These are phyloP conservation scores for Murraya koenigii DNA, from an alignment of 345 rosid genomes.

Conservation along the genomic window DNA sequence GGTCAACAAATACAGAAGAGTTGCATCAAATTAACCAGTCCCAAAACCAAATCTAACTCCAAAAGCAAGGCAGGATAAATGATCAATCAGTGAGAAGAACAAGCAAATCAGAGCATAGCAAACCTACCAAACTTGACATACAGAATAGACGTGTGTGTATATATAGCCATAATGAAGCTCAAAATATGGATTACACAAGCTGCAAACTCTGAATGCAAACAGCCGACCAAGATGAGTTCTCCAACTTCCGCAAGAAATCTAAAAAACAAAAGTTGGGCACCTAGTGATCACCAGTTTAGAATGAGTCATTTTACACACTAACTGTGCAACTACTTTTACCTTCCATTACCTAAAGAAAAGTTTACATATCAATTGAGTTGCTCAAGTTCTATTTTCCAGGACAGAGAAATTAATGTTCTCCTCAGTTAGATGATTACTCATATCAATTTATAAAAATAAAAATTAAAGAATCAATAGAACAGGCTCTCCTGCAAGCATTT, in stretches of 20 bases:
- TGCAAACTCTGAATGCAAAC: background rate
- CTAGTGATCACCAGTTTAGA: background rate
- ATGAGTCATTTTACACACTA: background rate
- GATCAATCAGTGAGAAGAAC: background rate
- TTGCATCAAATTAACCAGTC: background rate
- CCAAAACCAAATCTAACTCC: background rate
- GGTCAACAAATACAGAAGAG: background rate
- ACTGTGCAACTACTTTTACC: background rate
- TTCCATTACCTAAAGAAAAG: background rate
- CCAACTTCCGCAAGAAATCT: background rate
- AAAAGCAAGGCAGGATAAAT: background rate
- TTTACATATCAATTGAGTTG: background rate
- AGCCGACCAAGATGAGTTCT: background rate
- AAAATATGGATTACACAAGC: background rate
- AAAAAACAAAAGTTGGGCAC: background rate
- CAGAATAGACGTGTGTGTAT: background rate
- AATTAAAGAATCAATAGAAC: background rate
- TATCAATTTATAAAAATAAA: background rate
- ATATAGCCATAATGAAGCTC: background rate
- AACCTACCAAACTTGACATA: background rate
- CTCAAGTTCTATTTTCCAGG: background rate
- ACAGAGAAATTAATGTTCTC: background rate
- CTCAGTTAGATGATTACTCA: background rate
- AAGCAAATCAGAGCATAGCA: background rate
- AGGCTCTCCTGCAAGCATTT: background rate